Base-by-base conservation (phyloP, 495 filamentous ascomycete genomes). In the Margaritispora aquatica region DNA sequence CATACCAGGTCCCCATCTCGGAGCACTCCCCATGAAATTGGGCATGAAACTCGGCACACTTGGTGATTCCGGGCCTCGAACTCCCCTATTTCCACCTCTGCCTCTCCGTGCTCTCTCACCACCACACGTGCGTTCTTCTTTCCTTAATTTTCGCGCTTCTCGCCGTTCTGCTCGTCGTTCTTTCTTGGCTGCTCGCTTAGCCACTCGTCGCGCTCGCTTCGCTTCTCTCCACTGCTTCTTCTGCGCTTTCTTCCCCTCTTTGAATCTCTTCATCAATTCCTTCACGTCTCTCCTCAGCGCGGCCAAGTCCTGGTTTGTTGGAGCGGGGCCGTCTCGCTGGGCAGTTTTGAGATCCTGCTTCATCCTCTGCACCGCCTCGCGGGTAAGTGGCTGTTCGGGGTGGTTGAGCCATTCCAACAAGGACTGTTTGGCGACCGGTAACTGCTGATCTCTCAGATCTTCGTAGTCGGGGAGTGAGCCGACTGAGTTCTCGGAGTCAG, bases 401-500 rank as follows among this genome's bases (percentile, higher is more conserved):
- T 75, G 68, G 26, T 66, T 64, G 9, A 80, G 66, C 71, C 74
- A 81, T 2, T 66, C 61, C 17, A 64, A 47, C 20, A 81, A 56
- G 0, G 63, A 65, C n/a, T 66, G 53, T 55, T 70, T 72, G 1
- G 70, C 63, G 5, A 71, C 41, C 13, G 73, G 70, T 27, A 80
- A 69, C 63, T 78, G 75, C 26, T 58, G 47, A 34, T 75, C 74
- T 10, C 63, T 63, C 0, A 81, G 68, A 41, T 74, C 70, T 53
- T 78, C 73, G 58, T 72, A 74, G 54, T 74, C 75, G 2, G 76
- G 75, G 10, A 79, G 74, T 34, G 74, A 76, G 24, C 72, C 76
- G 38, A 75, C 63, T 17, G 75, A 75, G 0, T 71, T 71, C 31
- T 66, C 71, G 1, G 74, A 75, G 23, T 36, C 27, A 8, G 66